A percentile compares a stretch with the other conserved stretches of the same genome.
phyloP scores from a whole-genome alignment of 148 eudicot species.

The Persicaria maculosa region DNA sequence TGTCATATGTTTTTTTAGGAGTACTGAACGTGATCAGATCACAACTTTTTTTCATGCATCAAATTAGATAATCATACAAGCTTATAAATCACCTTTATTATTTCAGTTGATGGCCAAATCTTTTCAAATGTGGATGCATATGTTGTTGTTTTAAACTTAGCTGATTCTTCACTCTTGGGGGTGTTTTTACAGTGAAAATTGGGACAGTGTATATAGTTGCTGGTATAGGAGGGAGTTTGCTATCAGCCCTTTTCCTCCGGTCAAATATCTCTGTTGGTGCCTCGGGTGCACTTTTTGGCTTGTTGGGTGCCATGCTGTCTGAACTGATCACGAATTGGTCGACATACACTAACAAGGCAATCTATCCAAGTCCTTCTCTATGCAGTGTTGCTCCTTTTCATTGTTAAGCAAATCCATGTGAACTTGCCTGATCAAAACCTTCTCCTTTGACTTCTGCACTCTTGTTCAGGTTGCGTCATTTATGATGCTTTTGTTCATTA shows the following conservation, averaged over 20 bases:
- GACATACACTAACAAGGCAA: constrained; percentile 72
- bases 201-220: constrained; percentile 73
- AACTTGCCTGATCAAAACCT: not conserved
- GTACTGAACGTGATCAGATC: not conserved
- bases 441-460: not conserved
- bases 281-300: constrained; percentile 90
- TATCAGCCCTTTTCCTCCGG: constrained; percentile 74
- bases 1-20: not conserved
- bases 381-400: not conserved
- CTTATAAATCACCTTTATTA: not conserved
- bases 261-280: constrained; percentile 82
- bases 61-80: not conserved
- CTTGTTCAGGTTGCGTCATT: constrained; percentile 51
- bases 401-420: not conserved
- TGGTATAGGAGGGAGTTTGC: constrained; percentile 81
- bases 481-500: constrained; percentile 54
- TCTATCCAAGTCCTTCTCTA: not conserved
- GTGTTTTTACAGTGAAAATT: constrained; percentile 47
- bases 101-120: not conserved
- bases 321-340: constrained; percentile 88
- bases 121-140: not conserved
- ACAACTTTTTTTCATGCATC: not conserved
- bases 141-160: not conserved
- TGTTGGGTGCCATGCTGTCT: constrained; percentile 90
- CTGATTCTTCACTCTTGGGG: constrained; percentile 1